phyloP scores from a whole-genome alignment of 75 land plant species.

The Chamaecyparis obtusa region DNA sequence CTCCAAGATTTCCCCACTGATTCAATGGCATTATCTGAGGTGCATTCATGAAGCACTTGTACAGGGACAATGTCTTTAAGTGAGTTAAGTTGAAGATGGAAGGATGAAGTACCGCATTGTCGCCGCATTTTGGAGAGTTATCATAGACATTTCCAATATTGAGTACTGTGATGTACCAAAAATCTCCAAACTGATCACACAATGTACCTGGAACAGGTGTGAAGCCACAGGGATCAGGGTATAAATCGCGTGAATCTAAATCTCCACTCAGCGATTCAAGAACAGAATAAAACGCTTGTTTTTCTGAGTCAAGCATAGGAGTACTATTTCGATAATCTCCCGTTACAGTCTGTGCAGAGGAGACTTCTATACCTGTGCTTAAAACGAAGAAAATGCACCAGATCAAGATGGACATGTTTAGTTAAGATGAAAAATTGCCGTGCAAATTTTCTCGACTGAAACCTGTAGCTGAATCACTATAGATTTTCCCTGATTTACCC shows the following conservation, averaged over 20 bases:
- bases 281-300: conserved; percentile 32
- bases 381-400: conserved; percentile 7
- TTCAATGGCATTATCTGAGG: conserved; percentile 23
- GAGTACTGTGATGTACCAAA: conserved; percentile 47
- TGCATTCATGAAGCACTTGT: conserved; percentile 39
- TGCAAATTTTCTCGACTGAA: background rate
- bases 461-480: background rate
- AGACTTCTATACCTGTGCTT: background rate
- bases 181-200: conserved; percentile 42
- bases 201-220: conserved; percentile 52
- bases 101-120: conserved; percentile 24
- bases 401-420: background rate
- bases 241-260: conserved; percentile 52
- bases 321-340: conserved; percentile 4
- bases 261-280: conserved; percentile 42
- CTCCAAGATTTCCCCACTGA: conserved; percentile 31
- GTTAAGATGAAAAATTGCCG: background rate
- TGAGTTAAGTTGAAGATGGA: conserved; percentile 45
- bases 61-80: conserved; percentile 44
- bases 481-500: background rate
- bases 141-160: conserved; percentile 36
- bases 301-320: conserved; percentile 47
- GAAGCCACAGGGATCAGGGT: conserved; percentile 67
- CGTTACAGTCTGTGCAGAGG: conserved; percentile 1
- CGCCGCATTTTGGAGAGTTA: conserved; percentile 34